Conservation (phyloP, 2,329 filamentous ascomycete genomes). For the Phaeoacremonium minimum region DNA sequence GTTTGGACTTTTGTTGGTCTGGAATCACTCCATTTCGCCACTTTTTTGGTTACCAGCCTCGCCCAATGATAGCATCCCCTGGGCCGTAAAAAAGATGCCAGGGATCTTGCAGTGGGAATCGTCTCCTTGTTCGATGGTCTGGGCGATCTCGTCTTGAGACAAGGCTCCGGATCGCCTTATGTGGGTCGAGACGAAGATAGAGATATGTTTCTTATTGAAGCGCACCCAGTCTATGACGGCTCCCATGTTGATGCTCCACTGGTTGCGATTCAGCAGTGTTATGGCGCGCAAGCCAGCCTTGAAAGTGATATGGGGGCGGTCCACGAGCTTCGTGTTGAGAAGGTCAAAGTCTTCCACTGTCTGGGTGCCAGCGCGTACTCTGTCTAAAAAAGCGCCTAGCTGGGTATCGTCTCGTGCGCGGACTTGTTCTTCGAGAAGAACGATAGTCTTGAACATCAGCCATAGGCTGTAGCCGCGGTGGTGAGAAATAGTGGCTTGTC, state of each 20-base stretch:
- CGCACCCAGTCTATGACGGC: neutral
- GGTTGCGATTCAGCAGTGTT: neutral
- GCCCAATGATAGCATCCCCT: too few species aligned
- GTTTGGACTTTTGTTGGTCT: too few species aligned
- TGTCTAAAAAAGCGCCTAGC: neutral
- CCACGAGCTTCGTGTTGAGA: neutral
- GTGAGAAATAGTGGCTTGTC: neutral
- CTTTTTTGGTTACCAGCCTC: too few species aligned
- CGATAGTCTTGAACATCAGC: neutral
- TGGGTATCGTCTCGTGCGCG: neutral
- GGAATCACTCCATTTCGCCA: too few species aligned
- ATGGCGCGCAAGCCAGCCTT: neutral
- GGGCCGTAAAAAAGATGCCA: neutral
- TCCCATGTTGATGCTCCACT: neutral
- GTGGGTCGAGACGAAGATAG: neutral
- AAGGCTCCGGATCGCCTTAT: neutral
- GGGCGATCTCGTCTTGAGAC: neutral
- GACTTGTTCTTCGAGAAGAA: neutral
- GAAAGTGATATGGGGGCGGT: neutral
- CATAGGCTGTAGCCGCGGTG: neutral
- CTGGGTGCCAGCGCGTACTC: neutral
- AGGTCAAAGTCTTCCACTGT: neutral
- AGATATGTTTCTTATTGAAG: neutral
- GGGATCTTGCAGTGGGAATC: neutral
- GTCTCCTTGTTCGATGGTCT: neutral